Evolutionary conservation across 176 grass and related monocot species (phyloP), one percentile per base, ranked within the genome.

Genomic region (Lolium multiflorum): DNA sequence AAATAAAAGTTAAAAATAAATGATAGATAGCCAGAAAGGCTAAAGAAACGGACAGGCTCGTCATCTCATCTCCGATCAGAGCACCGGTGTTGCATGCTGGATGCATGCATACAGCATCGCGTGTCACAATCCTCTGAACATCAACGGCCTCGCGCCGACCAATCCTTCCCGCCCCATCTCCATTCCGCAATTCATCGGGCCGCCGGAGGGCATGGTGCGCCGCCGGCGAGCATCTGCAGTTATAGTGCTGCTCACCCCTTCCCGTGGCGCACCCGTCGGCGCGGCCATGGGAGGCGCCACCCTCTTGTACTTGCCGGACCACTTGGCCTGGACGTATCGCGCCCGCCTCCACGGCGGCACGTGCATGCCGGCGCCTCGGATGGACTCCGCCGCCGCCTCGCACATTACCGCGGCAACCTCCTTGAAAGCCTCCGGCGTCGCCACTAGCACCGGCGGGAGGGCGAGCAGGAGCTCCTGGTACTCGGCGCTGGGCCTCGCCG

Each of bases 311-410:
- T 49, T 74, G 35, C 61, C 35, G 26, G 91, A 92, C 96, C 96
- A 98, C 83, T 98, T 98, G 18, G 90, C 84, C 68, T 87, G 88
- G 26, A 94, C 88, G 82, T 98, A 98, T 49, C 51, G 35, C 73
- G 71, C 71, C 44, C 88, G 89, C 75, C 96, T 86, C 96, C 96
- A 98, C 52, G 96, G 96, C 38, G 91, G 85, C 39, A 95, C 81
- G 79, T 94, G 93, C 93, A 98, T 89, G 76, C 88, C 84, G 0
- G 93, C 88, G 71, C 86, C 84, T 5, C 79, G 88, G 38, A 98
- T 94, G 26, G 91, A 98, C 63, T 91, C 91, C 21, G 76, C 80
- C 3, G 91, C 85, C n/a, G 96, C 91, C 8, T 24, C 76, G 88
- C 91, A 95, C 93, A 98, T 95, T 28, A 84, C 49, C 71, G 80